Conservation (phyloP, 106 monocot species). For the Allium sativum region DNA sequence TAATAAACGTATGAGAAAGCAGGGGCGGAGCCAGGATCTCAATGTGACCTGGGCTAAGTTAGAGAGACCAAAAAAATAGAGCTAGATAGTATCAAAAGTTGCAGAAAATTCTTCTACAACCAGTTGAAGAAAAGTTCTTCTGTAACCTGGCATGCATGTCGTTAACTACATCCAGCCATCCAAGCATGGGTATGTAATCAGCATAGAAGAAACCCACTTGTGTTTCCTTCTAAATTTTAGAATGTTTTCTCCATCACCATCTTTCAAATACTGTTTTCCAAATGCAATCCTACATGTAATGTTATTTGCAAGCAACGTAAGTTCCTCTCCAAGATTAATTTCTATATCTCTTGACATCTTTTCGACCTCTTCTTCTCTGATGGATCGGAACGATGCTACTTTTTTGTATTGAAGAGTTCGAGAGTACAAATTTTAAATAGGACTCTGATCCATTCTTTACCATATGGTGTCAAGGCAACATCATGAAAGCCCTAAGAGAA, state of each 20-base stretch:
- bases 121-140: neutral
- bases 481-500: neutral
- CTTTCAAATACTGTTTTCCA: neutral
- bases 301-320: neutral
- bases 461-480: neutral
- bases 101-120: no score
- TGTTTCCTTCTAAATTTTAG: neutral
- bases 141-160: neutral
- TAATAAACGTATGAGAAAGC: no score
- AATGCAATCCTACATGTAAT: neutral
- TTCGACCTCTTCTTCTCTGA: no score
- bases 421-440: no score
- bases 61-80: no score
- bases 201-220: neutral
- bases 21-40: no score
- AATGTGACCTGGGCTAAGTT: no score
- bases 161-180: neutral
- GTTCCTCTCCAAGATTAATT: neutral
- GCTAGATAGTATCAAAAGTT: no score
- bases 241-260: neutral
- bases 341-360: neutral
- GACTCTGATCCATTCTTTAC: neutral
- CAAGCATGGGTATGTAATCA: conserved; percentile 1
- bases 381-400: no score
- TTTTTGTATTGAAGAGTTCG: no score